Conservation (phyloP, 805 yeast genomes). For the Pichia paraexigua region DNA sequence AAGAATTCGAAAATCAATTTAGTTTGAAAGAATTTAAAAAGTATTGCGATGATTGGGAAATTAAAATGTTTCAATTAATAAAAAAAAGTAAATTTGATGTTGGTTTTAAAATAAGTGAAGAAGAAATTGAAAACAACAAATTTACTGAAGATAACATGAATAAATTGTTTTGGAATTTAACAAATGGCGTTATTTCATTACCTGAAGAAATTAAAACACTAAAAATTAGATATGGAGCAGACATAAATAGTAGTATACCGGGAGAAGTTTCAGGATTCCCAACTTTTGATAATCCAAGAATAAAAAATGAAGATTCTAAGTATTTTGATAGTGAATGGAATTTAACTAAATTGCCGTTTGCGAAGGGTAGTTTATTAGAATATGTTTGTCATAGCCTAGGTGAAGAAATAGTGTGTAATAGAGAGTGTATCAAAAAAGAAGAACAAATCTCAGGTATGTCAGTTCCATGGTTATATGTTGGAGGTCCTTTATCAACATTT, state of each 20-base stretch:
- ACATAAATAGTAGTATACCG: constrained; percentile 57
- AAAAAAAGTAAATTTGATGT: constrained; percentile 8
- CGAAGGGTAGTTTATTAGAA: constrained; percentile 60
- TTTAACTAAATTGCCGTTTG: constrained; percentile 62
- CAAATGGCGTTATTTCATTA: constrained; percentile 11
- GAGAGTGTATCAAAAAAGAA: constrained; percentile 21
- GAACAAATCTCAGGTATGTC: constrained; percentile 83
- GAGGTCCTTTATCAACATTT: constrained; percentile 82
- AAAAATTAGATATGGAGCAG: constrained; percentile 78
- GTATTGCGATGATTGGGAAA: constrained; percentile 42
- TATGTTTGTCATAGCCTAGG: constrained; percentile 30
- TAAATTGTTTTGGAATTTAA: constrained; percentile 54
- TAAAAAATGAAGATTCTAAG: constrained; percentile 12
- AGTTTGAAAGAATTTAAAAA: constrained; percentile 46
- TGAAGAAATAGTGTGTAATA: background rate
- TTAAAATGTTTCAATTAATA: constrained; percentile 16
- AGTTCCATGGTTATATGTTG: constrained; percentile 89
- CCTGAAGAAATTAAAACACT: constrained; percentile 31
- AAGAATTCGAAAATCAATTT: constrained; percentile 42
- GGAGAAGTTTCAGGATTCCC: constrained; percentile 78
- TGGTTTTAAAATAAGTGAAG: constrained; percentile 7
- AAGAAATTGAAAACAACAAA: constrained; percentile 19
- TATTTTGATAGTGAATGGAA: constrained; percentile 67
- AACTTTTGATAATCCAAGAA: constrained; percentile 27
- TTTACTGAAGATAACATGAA: constrained; percentile 45